Percentiles rank a stretch among this genome's conserved stretches.
phyloP scores from a whole-genome alignment of 192 early-diverging fungal genomes.

The Lunasporangiospora selenospora region DNA sequence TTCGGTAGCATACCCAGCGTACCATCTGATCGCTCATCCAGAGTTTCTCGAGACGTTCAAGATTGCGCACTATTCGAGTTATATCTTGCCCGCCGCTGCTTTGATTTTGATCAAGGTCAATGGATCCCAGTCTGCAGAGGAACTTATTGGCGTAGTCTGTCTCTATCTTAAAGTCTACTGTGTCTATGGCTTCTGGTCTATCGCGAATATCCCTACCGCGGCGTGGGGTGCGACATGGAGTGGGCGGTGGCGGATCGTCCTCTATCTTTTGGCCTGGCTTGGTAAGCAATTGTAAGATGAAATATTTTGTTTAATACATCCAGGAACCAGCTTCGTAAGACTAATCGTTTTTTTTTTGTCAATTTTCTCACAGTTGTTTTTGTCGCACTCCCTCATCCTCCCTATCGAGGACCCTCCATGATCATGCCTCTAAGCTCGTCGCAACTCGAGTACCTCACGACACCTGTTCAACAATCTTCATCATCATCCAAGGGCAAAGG shows the following conservation, averaged over 20 bases:
- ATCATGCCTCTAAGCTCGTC: slow-evolving; percentile 49
- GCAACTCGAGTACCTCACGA: slow-evolving; percentile 31
- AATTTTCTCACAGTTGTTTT: slow-evolving; percentile 46
- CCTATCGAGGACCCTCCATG: slow-evolving; percentile 58
- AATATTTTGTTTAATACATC: not conserved
- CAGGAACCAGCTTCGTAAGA: not conserved
- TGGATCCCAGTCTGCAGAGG: slow-evolving; percentile 53
- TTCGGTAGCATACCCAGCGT: slow-evolving; percentile 18
- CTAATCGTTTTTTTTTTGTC: slow-evolving; percentile 6
- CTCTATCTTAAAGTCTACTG: slow-evolving; percentile 56
- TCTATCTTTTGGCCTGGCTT: slow-evolving; percentile 48
- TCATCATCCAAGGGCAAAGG: slow-evolving; percentile 17
- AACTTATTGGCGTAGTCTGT: slow-evolving; percentile 51
- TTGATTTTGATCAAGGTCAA: slow-evolving; percentile 26
- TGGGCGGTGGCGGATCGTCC: slow-evolving; percentile 45
- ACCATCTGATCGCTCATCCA: slow-evolving; percentile 33
- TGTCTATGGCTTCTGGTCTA: slow-evolving; percentile 44
- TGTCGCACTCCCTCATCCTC: slow-evolving; percentile 55
- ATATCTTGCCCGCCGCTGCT: slow-evolving; percentile 15
- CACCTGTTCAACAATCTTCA: slow-evolving; percentile 1
- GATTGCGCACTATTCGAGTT: slow-evolving; percentile 24
- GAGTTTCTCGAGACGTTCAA: slow-evolving; percentile 8
- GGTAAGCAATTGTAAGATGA: slow-evolving; percentile 17
- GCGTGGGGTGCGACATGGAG: slow-evolving; percentile 20
- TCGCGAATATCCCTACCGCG: not conserved